Conservation (phyloP, 331 rosid genomes). For the Acacia concinna region DNA sequence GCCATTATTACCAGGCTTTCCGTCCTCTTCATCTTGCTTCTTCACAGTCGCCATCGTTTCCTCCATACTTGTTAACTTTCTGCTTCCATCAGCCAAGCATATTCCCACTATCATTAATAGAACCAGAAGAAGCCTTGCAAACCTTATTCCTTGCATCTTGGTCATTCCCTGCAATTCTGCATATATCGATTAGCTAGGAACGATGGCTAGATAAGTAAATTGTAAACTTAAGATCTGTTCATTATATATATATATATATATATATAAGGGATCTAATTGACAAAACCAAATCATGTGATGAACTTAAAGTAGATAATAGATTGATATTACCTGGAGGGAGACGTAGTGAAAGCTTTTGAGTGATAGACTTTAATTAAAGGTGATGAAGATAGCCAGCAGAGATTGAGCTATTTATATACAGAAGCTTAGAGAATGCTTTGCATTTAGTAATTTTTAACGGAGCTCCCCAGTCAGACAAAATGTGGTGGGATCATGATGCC, state of each 20-base stretch:
- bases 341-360: not conserved
- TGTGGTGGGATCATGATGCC: not conserved
- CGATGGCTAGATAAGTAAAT: not conserved
- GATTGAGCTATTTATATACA: not conserved
- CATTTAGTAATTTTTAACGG: not conserved
- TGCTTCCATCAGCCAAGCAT: slow-evolving; percentile 28
- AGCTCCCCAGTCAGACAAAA: not conserved
- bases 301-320: not conserved
- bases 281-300: not conserved
- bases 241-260: not conserved
- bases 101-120: slow-evolving; percentile 33
- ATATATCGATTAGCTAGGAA: not conserved
- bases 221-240: not conserved
- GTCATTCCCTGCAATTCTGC: not conserved
- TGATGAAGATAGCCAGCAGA: not conserved
- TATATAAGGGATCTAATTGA: not conserved
- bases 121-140: slow-evolving; percentile 15
- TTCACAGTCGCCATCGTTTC: not conserved
- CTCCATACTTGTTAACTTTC: slow-evolving; percentile 7
- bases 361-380: not conserved
- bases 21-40: not conserved
- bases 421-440: not conserved
- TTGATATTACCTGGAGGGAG: not conserved
- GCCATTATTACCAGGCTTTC: not conserved
- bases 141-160: slow-evolving; percentile 19